Conservation (phyloP, 768 basidiomycete species). For the Naganishia randhawae region DNA sequence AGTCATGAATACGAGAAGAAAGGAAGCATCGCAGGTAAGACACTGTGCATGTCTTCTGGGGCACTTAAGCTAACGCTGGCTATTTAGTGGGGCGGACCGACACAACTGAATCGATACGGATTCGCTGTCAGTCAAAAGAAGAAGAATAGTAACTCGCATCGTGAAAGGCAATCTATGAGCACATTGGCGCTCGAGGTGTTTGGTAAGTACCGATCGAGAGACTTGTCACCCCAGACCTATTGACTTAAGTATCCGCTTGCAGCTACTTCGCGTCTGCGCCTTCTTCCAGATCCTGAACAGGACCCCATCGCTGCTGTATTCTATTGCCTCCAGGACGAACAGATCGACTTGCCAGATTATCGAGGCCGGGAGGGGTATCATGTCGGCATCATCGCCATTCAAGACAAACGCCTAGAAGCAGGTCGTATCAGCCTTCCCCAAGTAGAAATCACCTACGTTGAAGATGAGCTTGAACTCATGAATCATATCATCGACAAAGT, state of each 20-base stretch:
- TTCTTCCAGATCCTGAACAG: slow-evolving; percentile 63
- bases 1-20: slow-evolving; percentile 24
- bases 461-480: slow-evolving; percentile 73
- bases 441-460: slow-evolving; percentile 57
- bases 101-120: slow-evolving; percentile 69
- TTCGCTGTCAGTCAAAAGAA: slow-evolving; percentile 60
- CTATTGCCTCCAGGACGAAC: slow-evolving; percentile 65
- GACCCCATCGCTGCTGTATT: slow-evolving; percentile 69
- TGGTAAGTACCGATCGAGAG: slow-evolving; percentile 64
- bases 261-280: slow-evolving; percentile 63
- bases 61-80: neutral
- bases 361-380: slow-evolving; percentile 41
- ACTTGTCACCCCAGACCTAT: neutral
- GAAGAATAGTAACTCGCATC: slow-evolving; percentile 52
- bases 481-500: slow-evolving; percentile 73
- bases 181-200: slow-evolving; percentile 79
- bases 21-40: slow-evolving; percentile 40
- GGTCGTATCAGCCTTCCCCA: slow-evolving; percentile 28
- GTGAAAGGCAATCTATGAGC: slow-evolving; percentile 71
- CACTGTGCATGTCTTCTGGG: neutral
- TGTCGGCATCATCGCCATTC: slow-evolving; percentile 41
- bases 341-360: slow-evolving; percentile 31
- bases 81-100: slow-evolving; percentile 65
- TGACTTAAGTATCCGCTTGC: neutral
- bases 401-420: slow-evolving; percentile 24